These are phyloP conservation scores for Hibiscus tridactylites DNA, from an alignment of 345 rosid species.

Conservation along the genomic window DNA sequence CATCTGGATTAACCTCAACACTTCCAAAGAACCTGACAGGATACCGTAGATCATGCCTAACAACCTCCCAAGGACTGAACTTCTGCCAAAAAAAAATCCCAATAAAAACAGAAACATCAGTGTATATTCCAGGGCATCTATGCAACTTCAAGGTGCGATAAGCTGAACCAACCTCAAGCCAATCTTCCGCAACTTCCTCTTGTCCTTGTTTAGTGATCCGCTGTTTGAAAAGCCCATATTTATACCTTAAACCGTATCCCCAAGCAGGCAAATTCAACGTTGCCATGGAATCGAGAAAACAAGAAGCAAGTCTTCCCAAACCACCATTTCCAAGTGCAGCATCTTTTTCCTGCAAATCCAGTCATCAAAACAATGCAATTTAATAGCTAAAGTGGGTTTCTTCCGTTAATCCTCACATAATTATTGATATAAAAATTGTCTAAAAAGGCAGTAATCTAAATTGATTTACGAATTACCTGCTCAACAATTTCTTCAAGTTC, in stretches of 20 bases:
- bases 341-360: constrained; percentile 71
- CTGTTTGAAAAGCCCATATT: constrained; percentile 90
- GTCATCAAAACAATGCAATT: constrained; percentile 1
- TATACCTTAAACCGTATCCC: constrained; percentile 97
- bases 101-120: constrained; percentile 18
- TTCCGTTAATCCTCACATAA: no score
- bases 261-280: constrained; percentile 93
- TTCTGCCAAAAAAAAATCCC: constrained; percentile 55
- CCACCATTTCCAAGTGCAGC: constrained; percentile 99
- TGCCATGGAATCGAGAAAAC: constrained; percentile 93
- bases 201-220: constrained; percentile 76
- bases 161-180: constrained; percentile 93
- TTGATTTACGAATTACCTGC: constrained; percentile 40
- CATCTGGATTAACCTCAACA: constrained; percentile 51
- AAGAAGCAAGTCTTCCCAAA: constrained; percentile 93
- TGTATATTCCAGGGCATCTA: neutral
- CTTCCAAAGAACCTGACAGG: constrained; percentile 86
- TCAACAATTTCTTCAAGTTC: constrained; percentile 79
- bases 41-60: constrained; percentile 80
- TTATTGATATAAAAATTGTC: no score
- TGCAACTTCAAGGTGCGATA: neutral
- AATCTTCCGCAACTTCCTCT: constrained; percentile 92
- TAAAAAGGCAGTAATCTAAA: neutral
- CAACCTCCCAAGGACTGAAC: constrained; percentile 98
- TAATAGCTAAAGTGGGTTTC: neutral